Base-by-base conservation (phyloP, 176 grass and related monocot species). In the Cocos nucifera region DNA sequence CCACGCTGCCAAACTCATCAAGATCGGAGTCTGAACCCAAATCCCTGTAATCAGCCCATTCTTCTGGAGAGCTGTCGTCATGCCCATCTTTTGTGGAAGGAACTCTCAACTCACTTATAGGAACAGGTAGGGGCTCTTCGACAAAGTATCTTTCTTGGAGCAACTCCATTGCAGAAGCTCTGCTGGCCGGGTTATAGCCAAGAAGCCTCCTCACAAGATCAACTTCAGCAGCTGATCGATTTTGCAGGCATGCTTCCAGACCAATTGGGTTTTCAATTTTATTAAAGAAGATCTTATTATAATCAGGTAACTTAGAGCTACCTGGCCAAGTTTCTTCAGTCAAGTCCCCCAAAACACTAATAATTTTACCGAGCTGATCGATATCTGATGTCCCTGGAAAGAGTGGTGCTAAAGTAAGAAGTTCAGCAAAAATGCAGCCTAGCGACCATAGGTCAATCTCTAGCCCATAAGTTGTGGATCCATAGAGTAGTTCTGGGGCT, bases 371-470 rank as follows among this genome's bases (percentile, higher is more conserved):
- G 28, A 91, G 79, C 75, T 97, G 87, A 71, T 97, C 87, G 19
- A 97, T 85, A 76, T 97, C 92, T 1, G 92, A 85, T 25, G 70
- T 64, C n/a, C 92, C 92, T 32, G 78, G 78, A 73, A 97, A 90
- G 32, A 88, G 58, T 60, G 86, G 75, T 58, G 82, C 83, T 39
- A 85, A 70, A 66, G 51, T 85, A 23, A 87, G 30, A 55, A 97
- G 70, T 63, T 97, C 92, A 2, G 78, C 92, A 58, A 97, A 82
- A 60, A 97, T 82, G 52, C 92, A 97, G 51, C 87, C 92, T 63
- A 97, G 63, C 17, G 92, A 84, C 92, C 92, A 97, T 17, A 97
- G 86, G 59, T 97, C 92, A 15, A 97, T 50, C 69, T 97, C 87
- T 39, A 67, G 81, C 12, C 87, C 81, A 0, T 97, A 97, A 58